Conservation (phyloP, 257 asterid genomes). For the Lycium ferocissimum region DNA sequence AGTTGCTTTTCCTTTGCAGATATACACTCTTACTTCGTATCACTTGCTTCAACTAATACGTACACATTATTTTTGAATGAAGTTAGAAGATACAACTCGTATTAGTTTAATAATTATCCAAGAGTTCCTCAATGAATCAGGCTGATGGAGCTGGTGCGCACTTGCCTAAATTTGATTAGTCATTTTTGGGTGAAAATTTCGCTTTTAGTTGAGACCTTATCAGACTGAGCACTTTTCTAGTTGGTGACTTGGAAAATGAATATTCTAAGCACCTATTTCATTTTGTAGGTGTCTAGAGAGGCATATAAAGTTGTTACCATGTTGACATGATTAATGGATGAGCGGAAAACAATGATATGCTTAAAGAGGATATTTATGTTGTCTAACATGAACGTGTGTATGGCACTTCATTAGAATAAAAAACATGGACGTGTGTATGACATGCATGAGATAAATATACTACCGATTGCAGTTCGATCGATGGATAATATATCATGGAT, state of each 20-base stretch:
- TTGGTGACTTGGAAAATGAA: background rate
- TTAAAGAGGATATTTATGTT: background rate
- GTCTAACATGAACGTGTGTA: slow-evolving; percentile 18
- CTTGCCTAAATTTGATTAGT: background rate
- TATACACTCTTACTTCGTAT: no score
- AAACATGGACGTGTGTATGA: background rate
- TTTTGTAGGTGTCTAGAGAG: slow-evolving; percentile 24
- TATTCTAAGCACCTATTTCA: background rate
- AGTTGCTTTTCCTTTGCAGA: background rate
- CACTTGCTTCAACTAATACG: background rate
- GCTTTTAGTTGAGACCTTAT: background rate
- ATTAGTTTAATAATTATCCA: background rate
- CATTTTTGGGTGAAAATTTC: background rate
- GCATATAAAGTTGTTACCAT: background rate
- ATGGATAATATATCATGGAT: background rate
- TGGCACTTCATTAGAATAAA: background rate
- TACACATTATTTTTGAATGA: background rate
- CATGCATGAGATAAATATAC: background rate
- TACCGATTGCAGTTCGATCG: background rate
- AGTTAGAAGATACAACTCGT: background rate
- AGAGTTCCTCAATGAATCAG: background rate
- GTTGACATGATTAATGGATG: background rate
- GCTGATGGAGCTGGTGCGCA: background rate
- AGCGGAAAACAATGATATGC: slow-evolving; percentile 3
- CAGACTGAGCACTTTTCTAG: background rate